Base-by-base conservation (phyloP, 441 rosid species). In the Cnidoscolus chayamansa region DNA sequence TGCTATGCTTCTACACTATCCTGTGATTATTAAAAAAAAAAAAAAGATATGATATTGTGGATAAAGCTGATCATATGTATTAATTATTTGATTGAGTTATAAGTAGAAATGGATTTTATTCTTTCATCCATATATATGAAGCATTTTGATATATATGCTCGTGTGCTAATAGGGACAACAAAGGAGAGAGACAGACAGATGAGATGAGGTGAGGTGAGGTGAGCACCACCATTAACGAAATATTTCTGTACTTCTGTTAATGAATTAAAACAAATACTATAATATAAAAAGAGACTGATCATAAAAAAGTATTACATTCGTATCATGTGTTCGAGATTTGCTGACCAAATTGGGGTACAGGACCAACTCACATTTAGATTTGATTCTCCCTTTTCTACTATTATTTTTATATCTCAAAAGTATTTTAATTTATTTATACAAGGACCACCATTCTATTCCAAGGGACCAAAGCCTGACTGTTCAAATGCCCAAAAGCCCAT, bases 101-200 rank as follows among this genome's bases (percentile, higher is more conserved):
- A 3, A 40, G 6, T 4, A 40, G 7, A 40, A 5, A 55, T 37
- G 65, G 74, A 68, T 75, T 45, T 75, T 69, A 56, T 75, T 69
- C 78, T 63, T 55, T 65, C n/a, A 13, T n/a, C 8, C 4, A 9
- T 25, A 25, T 25, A 25, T 25, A 25, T 25, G 25, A 25, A 25
- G 25, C 25, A 25, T 25, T 25, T 25, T 25, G 25, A 25, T 25
- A 25, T 25, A 25, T 25, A 25, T 25, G 25, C 25, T 25, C 43
- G 12, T 7, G 11, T 8, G 17, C 7, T 7, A 25, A 25, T 25
- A 25, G 25, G 25, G 25, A 25, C 25, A 25, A 25, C 25, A 25
- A 25, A 25, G 25, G 25, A 25, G 25, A 25, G 43, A 19, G 12
- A 30, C 47, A 2, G 49, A 56, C 72, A 13, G 47, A 20, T 17